Evolutionary conservation across 2,329 filamentous ascomycete genomes (phyloP).

Genomic region (Capronia epimyces): DNA sequence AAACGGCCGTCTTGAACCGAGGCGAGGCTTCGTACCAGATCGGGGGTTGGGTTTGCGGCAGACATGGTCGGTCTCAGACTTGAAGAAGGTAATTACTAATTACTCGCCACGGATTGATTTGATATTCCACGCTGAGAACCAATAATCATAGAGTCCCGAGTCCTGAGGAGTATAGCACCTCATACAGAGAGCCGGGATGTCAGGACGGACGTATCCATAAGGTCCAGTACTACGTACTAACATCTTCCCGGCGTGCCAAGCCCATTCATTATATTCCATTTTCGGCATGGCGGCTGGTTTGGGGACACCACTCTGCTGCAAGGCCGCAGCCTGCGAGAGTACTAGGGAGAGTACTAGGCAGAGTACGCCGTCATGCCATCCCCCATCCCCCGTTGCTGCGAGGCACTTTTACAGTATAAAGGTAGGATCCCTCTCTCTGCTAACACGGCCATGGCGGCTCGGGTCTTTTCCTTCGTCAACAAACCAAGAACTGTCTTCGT

Average conservation of each 20-base stretch:
- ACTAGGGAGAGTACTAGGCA: no score
- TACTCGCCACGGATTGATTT: not conserved
- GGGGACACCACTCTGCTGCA: not conserved
- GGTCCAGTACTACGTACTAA: no score
- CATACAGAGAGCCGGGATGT: no score
- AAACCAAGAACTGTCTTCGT: not conserved
- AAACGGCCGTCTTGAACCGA: not conserved
- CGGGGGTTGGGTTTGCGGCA: not conserved
- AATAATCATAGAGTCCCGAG: no score
- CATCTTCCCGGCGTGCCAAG: not conserved
- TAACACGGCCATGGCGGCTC: not conserved
- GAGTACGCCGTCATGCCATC: not conserved
- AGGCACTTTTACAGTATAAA: not conserved
- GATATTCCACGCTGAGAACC: not conserved
- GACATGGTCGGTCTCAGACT: not conserved
- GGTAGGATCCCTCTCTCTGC: not conserved
- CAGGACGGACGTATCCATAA: no score
- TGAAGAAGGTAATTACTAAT: not conserved
- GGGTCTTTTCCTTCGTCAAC: not conserved
- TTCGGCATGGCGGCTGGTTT: not conserved
- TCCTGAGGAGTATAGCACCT: no score
- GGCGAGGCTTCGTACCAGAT: not conserved
- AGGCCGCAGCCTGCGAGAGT: no score
- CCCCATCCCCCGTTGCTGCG: not conserved
- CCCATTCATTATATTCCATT: not conserved